Evolutionary conservation across 257 asterid genomes (phyloP), one percentile per base, ranked within the genome.

Genomic region (Parsonsia alboflavescens): DNA sequence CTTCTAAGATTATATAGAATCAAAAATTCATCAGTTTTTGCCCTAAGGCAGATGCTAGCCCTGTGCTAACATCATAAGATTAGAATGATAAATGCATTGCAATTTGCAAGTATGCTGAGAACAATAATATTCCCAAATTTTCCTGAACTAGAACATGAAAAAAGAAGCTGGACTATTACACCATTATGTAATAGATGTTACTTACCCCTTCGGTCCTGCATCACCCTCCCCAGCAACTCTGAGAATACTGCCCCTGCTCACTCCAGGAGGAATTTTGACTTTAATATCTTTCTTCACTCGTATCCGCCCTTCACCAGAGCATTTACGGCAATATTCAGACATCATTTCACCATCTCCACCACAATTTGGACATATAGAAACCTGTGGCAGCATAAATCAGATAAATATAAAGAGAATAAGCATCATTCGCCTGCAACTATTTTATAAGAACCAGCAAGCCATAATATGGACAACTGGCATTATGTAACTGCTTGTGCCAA

Each of bases 171-270:
- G 46, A 72, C 66, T 33, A 11, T 28, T 76, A 72, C 70, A 69
- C 62, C 10, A 49, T 21, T 49, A 30, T 52, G 2, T 42, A 42
- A 39, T 48, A 46, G 16, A n/a, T 69, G 19, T 63, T 33, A 62
- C 85, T 68, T 92, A 95, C 99, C 99, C 98, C 85, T 84, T 92
- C 78, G 93, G 90, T 75, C 98, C 98, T 16, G 99, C 96, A 81
- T 95, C 99, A 62, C 99, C 99, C 87, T 95, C 99, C 81, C 98
- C 98, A 68, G 92, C 88, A 86, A 95, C 99, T 82, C 98, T 88
- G 69, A 95, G 98, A 76, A 95, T 89, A 82, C 98, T 95, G 76
- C 99, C 99, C 84, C 86, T 89, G 96, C 91, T 86, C 49, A 95
- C 98, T 76, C 99, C 98, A 75, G 99, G 98, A 80, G 99, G 99